Evolutionary conservation across 2,329 filamentous ascomycete species (phyloP).

Genomic region (Xylariaceae sp.): DNA sequence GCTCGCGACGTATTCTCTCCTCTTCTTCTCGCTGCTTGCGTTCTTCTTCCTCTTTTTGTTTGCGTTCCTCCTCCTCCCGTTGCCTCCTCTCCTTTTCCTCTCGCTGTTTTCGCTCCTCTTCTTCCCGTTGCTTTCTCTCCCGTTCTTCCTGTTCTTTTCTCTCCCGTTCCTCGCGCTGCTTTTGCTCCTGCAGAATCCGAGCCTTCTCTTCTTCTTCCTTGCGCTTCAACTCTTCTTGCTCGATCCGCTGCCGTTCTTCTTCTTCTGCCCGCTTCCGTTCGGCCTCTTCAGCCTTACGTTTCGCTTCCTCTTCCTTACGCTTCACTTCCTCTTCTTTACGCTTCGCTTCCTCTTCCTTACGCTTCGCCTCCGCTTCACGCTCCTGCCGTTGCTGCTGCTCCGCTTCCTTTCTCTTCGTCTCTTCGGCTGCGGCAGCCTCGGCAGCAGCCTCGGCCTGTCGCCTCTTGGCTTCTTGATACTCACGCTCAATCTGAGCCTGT

Average conservation of each 20-base stretch:
- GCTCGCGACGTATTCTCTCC: constrained; percentile 22
- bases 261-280: constrained; percentile 28
- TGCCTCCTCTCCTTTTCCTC: constrained; percentile 30
- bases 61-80: constrained; percentile 24
- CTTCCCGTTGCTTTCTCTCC: constrained; percentile 21
- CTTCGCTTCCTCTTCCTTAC: constrained; percentile 22
- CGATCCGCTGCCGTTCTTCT: constrained; percentile 19
- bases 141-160: constrained; percentile 24
- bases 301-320: constrained; percentile 18
- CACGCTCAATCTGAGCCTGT: constrained; percentile 26
- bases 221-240: constrained; percentile 30
- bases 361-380: constrained; percentile 23
- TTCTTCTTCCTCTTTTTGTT: constrained; percentile 13
- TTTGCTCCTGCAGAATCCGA: constrained; percentile 6
- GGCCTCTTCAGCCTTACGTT: constrained; percentile 22
- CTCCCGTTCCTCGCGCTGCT: constrained; percentile 4
- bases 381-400: no score
- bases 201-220: constrained; percentile 27
- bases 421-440: constrained; percentile 17
- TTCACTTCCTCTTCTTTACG: constrained; percentile 27
- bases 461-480: constrained; percentile 29
- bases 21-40: constrained; percentile 28
- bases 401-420: constrained; percentile 21
- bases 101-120: constrained; percentile 26
- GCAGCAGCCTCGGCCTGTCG: constrained; percentile 24